Base-by-base conservation (phyloP, 352 stramenopile species). In the Globisporangium abappressorium region DNA sequence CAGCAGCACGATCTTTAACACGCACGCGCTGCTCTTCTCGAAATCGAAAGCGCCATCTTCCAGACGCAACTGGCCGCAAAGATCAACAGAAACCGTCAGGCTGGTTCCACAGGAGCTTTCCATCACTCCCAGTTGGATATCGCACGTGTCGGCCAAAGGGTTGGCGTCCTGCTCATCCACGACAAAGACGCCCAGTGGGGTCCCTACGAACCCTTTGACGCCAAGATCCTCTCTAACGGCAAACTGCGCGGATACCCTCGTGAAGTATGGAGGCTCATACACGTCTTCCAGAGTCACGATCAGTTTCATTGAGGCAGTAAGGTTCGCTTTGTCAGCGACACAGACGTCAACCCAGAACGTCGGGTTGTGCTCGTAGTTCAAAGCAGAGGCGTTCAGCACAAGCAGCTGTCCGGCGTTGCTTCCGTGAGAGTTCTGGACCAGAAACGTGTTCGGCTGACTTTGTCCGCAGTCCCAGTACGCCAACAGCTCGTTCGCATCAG, bases 261-360 rank as follows among this genome's bases (percentile, higher is more conserved):
- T 74, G 43, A 90, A 87, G 3, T 70, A 79, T 14, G 79, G 74
- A 0, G 79, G 72, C 51, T 90, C 81, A 24, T 77, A 81, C n/a
- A 90, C 79, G 47, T 90, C 87, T 1, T 69, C 11, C 22, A 90
- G 65, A 24, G 62, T 64, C 1, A 87, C 41, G 2, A 15, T 57
- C 12, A 85, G 63, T 43, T 80, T 70, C 0, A 65, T 51, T 28
- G 59, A 69, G 30, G 68, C 43, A 0, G 61, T 73, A 3, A 85
- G 62, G 2, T 71, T 75, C 1, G 34, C 66, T n/a, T 68, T 65
- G 47, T 90, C 81, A 64, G 78, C 49, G 20, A 81, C 81, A 67
- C 81, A 90, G 3, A 79, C 55, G 57, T 88, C 81, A 2, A 90
- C 59, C 74, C 75, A 85, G 26, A 87, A 62, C 3, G 53, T 61